Evolutionary conservation across 768 basidiomycete species (phyloP).

Genomic region (Mycena indigotica): DNA sequence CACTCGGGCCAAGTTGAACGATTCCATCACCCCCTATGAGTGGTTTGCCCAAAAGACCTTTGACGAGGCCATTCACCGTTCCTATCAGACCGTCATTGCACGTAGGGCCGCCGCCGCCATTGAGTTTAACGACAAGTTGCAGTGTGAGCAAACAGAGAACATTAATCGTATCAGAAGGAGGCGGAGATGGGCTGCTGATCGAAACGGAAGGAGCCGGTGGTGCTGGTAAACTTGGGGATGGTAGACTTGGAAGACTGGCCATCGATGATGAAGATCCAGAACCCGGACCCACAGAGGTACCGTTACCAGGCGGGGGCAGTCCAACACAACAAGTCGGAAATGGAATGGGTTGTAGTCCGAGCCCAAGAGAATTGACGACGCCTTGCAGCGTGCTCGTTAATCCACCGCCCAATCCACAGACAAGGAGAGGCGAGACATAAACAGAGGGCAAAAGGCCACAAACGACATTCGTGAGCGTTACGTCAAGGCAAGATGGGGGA

Average conservation of each 20-base stretch:
- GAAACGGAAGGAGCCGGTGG: no score
- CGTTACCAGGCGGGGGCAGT: no score
- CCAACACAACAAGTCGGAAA: no score
- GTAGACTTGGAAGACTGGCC: no score
- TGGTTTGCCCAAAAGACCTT: not conserved
- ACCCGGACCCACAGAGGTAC: no score
- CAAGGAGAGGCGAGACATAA: not conserved
- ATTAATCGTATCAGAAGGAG: not conserved
- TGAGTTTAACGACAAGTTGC: not conserved
- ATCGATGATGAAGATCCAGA: no score
- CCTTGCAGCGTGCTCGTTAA: not conserved
- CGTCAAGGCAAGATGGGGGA: constrained; percentile 1
- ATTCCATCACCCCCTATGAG: not conserved
- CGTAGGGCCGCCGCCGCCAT: not conserved
- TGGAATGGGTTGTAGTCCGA: not conserved
- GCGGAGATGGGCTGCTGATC: no score
- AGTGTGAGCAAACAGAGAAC: not conserved
- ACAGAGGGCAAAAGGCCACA: not conserved
- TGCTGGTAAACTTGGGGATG: no score
- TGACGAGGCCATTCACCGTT: not conserved
- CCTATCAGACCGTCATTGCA: not conserved
- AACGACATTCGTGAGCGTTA: not conserved
- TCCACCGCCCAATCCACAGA: constrained; percentile 7
- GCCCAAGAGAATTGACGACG: not conserved
- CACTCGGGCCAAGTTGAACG: not conserved